Evolutionary conservation across 1,284 basidiomycete species (phyloP), one percentile per base, ranked within the genome.

Genomic region (Mycosarcoma mackinlayi): DNA sequence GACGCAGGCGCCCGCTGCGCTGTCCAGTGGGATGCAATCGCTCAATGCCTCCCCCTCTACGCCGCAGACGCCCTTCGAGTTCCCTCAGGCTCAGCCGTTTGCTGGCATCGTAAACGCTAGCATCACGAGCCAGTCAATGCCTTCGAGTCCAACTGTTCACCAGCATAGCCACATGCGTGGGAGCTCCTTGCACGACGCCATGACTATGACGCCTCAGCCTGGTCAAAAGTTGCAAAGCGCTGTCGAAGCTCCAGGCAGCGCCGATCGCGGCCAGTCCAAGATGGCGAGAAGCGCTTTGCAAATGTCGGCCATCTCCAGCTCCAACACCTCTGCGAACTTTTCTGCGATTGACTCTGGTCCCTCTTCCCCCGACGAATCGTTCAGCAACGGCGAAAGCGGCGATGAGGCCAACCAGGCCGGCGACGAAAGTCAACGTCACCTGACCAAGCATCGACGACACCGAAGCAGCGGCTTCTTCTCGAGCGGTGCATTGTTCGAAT

Each of bases 391-490:
- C 21, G 70, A 73, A 31, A 68, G 70, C 39, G 62, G 53, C 14
- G 64, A 73, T 35, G 64, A 73, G 23, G 60, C 19, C 9, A 37
- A 54, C 8, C 46, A 35, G 44, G 14, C 30, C 4, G 41, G 44
- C 24, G 68, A 66, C 14, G 44, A 34, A 16, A 39, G 35, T 8
- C 31, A 64, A 31, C 44, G 42, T n/a, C 47, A 48, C 34, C 47
- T 64, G 14, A 68, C 56, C 49, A 73, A 58, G 46, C 70, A 73
- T 34, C 59, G 70, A 28, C 64, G 70, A 37, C 70, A 73, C 42
- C 56, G 70, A 21, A 46, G 65, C 60, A 73, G 70, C 39, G 70
- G 70, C 24, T 67, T 67, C 47, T 61, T 73, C 49, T 73, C 70
- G 16, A 73, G 70, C 44, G 65, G 70, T 18, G 70, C 70, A 9